Evolutionary conservation across 2,329 filamentous ascomycete genomes (phyloP), one percentile per base, ranked within the genome.

Genomic region (Trichoderma asperellum): DNA sequence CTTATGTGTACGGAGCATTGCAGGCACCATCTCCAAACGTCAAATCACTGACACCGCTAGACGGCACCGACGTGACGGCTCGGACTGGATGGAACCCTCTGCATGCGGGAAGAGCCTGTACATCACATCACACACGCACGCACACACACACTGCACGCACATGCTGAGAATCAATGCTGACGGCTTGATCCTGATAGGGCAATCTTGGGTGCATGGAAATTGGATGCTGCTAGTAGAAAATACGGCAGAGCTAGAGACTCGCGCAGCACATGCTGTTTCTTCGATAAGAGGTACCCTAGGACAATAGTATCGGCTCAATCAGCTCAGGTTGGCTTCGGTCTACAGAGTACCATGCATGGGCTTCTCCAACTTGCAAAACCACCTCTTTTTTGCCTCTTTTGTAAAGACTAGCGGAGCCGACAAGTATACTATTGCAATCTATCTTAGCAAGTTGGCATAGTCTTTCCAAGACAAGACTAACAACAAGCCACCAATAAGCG

Each of bases 81-180:
- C 57, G 63, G 27, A 18, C 34, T 66, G 63, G 40, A 58, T 66
- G 63, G 52, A 58, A 66, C 63, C 63, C 63, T 66, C 37, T 55
- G 40, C 63, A 66, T 66, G 63, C 55, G 63, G 63, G 40, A 57
- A 16, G 53, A 66, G 63, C 63, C 53, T 58, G 62, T 34, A 21
- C 16, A 49, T 66, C 55, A 58, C 63, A 66, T 37, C 53, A 49
- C 63, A 43, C 40, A 5, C 40, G 2, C 37, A 40, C 37, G 14
- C 14, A 18, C 37, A 40, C 37, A 4, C 14, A 18, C 18, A 8
- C 40, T 43, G 40, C 40, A 43, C 40, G 40, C 40, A 58, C 35
- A 66, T 32, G 35, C 24, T 21, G 47, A 21, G 21, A 8, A 37
- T 53, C 40, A 27, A 55, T 64, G 49, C 61, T 56, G 32, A 43